These are phyloP conservation scores for Ophiocordyceps unilateralis DNA, from an alignment of 2,329 filamentous ascomycete species.

Conservation along the genomic window DNA sequence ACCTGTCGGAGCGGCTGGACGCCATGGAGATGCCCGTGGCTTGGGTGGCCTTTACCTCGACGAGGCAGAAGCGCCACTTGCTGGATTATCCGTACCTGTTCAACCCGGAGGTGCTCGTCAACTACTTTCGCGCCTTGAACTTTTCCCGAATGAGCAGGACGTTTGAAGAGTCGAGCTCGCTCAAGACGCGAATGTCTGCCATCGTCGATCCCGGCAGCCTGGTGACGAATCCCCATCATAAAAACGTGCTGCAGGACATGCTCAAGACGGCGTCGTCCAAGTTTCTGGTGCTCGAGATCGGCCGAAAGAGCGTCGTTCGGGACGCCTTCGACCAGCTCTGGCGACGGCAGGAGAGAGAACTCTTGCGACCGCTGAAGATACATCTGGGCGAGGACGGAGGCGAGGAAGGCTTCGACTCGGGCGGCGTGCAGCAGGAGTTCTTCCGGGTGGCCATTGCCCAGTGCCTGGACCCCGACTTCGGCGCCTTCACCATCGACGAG, in stretches of 20 bases:
- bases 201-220: constrained; percentile 36
- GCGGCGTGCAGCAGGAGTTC: constrained; percentile 92
- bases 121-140: constrained; percentile 78
- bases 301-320: constrained; percentile 47
- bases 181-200: constrained; percentile 37
- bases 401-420: constrained; percentile 83
- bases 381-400: constrained; percentile 66
- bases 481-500: constrained; percentile 63
- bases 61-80: constrained; percentile 52
- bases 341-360: constrained; percentile 65
- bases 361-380: constrained; percentile 75
- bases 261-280: constrained; percentile 50
- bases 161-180: constrained; percentile 50
- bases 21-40: constrained; percentile 54
- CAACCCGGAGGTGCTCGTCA: constrained; percentile 50
- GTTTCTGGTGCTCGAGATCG: constrained; percentile 53
- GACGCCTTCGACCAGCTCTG: constrained; percentile 81
- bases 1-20: constrained; percentile 62
- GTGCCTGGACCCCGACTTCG: constrained; percentile 61
- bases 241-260: constrained; percentile 42
- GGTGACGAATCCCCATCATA: constrained; percentile 39
- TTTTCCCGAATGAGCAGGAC: constrained; percentile 70
- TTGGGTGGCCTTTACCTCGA: constrained; percentile 46
- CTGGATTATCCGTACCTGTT: constrained; percentile 73
- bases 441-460: constrained; percentile 73